Conservation (phyloP, 2,329 filamentous ascomycete genomes). For the Penicillium sp. region DNA sequence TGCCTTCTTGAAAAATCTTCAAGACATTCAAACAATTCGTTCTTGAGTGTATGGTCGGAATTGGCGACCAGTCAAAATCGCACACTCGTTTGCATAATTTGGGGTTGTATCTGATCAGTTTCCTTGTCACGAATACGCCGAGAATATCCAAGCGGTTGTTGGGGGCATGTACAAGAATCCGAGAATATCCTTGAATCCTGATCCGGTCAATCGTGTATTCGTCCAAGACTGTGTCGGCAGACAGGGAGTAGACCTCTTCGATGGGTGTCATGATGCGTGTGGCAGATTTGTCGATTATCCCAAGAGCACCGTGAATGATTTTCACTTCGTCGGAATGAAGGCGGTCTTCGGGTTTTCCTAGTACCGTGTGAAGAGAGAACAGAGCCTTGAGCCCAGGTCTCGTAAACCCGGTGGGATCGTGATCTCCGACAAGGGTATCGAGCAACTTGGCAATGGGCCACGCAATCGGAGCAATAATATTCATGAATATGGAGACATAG, state of each 20-base stretch:
- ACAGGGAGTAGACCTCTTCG: constrained; percentile 92
- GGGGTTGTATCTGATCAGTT: constrained; percentile 95
- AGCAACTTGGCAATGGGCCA: constrained; percentile 97
- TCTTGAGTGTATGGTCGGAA: constrained; percentile 88
- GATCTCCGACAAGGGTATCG: constrained; percentile 85
- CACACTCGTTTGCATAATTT: constrained; percentile 82
- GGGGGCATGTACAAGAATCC: constrained; percentile 88
- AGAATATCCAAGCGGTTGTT: constrained; percentile 84
- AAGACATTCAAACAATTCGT: constrained; percentile 97
- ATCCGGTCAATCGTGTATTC: constrained; percentile 92
- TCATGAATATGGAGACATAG: constrained; percentile 84
- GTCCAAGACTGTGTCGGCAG: constrained; percentile 87
- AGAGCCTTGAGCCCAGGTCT: constrained; percentile 94
- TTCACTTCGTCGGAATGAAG: constrained; percentile 96
- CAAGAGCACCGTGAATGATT: constrained; percentile 92
- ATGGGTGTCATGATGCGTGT: constrained; percentile 97
- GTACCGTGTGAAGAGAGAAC: constrained; percentile 88
- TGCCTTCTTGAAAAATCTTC: constrained; percentile 99
- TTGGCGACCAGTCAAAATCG: constrained; percentile 86
- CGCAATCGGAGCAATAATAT: constrained; percentile 78
- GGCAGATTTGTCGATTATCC: constrained; percentile 91
- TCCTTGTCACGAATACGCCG: constrained; percentile 96
- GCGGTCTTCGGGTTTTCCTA: constrained; percentile 78
- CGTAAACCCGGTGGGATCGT: constrained; percentile 94
- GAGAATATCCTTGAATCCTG: constrained; percentile 85